Evolutionary conservation across 2,329 filamentous ascomycete genomes (phyloP).

Genomic region (Fusarium algeriense): DNA sequence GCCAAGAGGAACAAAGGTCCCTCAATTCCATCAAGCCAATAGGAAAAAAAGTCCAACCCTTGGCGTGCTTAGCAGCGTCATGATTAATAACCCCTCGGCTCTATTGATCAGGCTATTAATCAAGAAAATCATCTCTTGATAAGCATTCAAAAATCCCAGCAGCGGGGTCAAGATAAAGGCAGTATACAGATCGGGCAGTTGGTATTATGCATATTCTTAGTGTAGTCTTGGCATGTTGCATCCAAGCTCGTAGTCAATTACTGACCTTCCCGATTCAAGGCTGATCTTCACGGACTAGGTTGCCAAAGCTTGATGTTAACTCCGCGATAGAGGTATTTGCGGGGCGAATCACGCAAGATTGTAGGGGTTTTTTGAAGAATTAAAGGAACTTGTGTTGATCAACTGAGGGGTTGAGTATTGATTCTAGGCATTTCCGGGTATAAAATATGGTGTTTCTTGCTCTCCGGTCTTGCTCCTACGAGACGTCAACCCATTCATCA

Average conservation of each 20-base stretch:
- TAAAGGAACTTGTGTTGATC: slow-evolving; percentile 11
- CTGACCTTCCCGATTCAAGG: slow-evolving; percentile 31
- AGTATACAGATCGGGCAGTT: slow-evolving; percentile 39
- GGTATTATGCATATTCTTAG: slow-evolving; percentile 36
- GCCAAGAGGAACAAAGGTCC: slow-evolving; percentile 29
- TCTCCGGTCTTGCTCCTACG: neutral
- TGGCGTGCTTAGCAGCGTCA: neutral
- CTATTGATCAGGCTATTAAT: neutral
- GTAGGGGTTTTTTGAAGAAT: neutral
- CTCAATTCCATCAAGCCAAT: neutral
- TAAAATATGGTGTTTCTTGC: rapidly evolving
- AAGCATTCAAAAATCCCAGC: neutral
- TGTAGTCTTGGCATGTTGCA: slow-evolving; percentile 40
- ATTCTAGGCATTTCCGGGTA: neutral
- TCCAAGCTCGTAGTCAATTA: slow-evolving; percentile 9
- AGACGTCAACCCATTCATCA: neutral
- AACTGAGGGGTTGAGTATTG: neutral
- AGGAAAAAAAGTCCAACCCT: neutral
- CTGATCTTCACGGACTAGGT: slow-evolving; percentile 33
- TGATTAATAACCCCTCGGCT: neutral
- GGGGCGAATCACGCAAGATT: slow-evolving; percentile 34
- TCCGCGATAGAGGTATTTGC: slow-evolving; percentile 27
- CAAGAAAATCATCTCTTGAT: neutral
- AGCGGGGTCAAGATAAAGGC: slow-evolving; percentile 6
- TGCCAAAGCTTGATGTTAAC: slow-evolving; percentile 25